Evolutionary conservation across 179 eudicot species (phyloP), one percentile per base, ranked within the genome.

Genomic region (Vitellaria paradoxa): DNA sequence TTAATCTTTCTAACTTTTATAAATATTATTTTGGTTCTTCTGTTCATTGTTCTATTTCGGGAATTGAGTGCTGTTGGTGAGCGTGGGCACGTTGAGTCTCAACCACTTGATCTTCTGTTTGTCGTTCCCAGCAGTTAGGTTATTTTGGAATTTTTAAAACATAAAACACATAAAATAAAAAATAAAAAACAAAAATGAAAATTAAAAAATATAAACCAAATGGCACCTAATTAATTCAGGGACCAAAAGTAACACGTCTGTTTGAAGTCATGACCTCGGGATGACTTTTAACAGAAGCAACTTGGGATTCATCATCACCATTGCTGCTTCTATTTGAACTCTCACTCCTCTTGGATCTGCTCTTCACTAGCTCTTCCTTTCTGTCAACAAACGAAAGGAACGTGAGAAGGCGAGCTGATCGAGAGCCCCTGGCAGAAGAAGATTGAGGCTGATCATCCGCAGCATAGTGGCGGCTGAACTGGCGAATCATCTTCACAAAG

Each of bases 381-480:
- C 85, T 89, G 73, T 89, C 91, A 18, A 71, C 83, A 77, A 89
- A 93, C 3, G 91, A 74, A 40, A 91, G 79, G 74, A 93, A 91
- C 3, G 84, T 89, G 52, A 71, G 84, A 40, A 91, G 79, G 45
- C 45, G 45, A 42, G 45, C 45, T 21, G 88, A 77, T 23, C 75
- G 76, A 7, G 89, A 75, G 72, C 79, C 59, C 26, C 63, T 68
- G 26, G 53, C 45, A 12, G 81, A 6, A 12, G 81, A 6, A 13
- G 83, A 61, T 53, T 75, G 45, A 42, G 45, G 3, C 79, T 2
- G 85, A 11, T 9, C 66, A 82, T 26, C 76, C 85, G n/a, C 45
- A 42, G 83, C 46, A 74, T 79, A 68, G 56, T 80, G 85, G 14
- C 65, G 84, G 68, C 70, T 76, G 78, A 80, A 89, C 65, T 88